phyloP scores from a whole-genome alignment of 192 early-diverging fungal genomes.

The Spinellus fusiger region DNA sequence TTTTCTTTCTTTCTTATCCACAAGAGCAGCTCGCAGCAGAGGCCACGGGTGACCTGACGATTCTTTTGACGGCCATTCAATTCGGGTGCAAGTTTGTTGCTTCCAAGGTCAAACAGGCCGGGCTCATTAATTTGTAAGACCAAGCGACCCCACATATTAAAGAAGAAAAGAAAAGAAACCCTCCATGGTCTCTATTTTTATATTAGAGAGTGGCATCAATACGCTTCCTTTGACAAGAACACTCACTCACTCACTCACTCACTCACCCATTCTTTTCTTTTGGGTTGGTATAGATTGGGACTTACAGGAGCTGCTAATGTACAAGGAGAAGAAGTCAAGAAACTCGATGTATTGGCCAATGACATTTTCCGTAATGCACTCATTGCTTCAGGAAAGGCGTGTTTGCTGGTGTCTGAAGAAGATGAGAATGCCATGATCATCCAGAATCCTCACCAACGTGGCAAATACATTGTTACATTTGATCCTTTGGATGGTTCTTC shows the following conservation, averaged over 20 bases:
- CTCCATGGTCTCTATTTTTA: too few relatives aligned
- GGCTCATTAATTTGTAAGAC: constrained; percentile 91
- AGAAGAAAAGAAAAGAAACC: too few relatives aligned
- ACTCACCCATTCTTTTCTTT: not conserved
- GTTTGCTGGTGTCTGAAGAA: constrained; percentile 95
- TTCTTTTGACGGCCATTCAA: constrained; percentile 85
- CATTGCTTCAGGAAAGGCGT: constrained; percentile 80
- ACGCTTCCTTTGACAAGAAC: not conserved
- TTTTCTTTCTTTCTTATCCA: not conserved
- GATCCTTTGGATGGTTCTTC: constrained; percentile 95
- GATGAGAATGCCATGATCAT: constrained; percentile 91
- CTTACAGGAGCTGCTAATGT: constrained; percentile 83
- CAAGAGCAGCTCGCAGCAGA: constrained; percentile 36
- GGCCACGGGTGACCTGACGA: constrained; percentile 90
- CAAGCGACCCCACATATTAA: too few relatives aligned
- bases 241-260: not conserved
- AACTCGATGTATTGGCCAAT: constrained; percentile 95
- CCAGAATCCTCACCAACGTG: constrained; percentile 59
- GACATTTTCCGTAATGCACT: constrained; percentile 98
- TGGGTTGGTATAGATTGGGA: constrained; percentile 56
- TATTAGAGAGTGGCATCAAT: too few relatives aligned
- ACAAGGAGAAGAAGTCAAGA: constrained; percentile 93
- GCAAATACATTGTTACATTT: constrained; percentile 94
- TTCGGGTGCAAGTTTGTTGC: constrained; percentile 97
- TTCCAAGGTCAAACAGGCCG: constrained; percentile 93